Evolutionary conservation across 75 land plant genomes (phyloP).

Genomic region (Sequoia sempervirens): DNA sequence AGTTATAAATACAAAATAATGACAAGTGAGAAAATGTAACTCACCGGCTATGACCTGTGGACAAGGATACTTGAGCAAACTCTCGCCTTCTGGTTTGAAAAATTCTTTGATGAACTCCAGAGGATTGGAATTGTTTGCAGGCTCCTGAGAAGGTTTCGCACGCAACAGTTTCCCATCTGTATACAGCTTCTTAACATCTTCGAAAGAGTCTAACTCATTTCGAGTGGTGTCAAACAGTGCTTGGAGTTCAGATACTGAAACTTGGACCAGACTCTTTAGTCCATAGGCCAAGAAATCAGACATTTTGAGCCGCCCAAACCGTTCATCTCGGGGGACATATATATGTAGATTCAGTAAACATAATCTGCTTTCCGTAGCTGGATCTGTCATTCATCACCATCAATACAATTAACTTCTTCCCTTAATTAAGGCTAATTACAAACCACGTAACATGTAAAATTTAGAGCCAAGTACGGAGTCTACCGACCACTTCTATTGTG

Average conservation of each 20-base stretch:
- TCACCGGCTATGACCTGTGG: slow-evolving; percentile 64
- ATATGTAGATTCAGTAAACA: slow-evolving; percentile 22
- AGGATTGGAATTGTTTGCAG: slow-evolving; percentile 18
- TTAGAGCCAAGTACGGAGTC: background rate
- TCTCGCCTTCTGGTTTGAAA: slow-evolving; percentile 24
- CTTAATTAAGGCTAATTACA: background rate
- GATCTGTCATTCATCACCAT: slow-evolving; percentile 34
- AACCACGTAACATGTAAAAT: background rate
- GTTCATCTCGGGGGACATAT: slow-evolving; percentile 84
- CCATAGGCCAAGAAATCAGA: slow-evolving; percentile 39
- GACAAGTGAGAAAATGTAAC: background rate
- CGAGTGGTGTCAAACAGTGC: slow-evolving; percentile 31
- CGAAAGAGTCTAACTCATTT: slow-evolving; percentile 49
- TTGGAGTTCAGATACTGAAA: slow-evolving; percentile 24
- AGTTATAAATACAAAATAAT: background rate
- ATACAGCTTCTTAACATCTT: slow-evolving; percentile 55
- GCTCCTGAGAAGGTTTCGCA: background rate
- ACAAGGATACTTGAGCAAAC: slow-evolving; percentile 34
- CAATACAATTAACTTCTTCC: background rate
- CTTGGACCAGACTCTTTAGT: slow-evolving; percentile 24
- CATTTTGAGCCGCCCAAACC: slow-evolving; percentile 64
- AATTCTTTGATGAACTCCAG: slow-evolving; percentile 39
- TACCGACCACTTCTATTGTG: slow-evolving; percentile 39
- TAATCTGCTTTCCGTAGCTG: slow-evolving; percentile 49
- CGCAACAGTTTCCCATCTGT: slow-evolving; percentile 37